Conservation (phyloP, 2,329 filamentous ascomycete genomes). For the Botrytis elliptica region DNA sequence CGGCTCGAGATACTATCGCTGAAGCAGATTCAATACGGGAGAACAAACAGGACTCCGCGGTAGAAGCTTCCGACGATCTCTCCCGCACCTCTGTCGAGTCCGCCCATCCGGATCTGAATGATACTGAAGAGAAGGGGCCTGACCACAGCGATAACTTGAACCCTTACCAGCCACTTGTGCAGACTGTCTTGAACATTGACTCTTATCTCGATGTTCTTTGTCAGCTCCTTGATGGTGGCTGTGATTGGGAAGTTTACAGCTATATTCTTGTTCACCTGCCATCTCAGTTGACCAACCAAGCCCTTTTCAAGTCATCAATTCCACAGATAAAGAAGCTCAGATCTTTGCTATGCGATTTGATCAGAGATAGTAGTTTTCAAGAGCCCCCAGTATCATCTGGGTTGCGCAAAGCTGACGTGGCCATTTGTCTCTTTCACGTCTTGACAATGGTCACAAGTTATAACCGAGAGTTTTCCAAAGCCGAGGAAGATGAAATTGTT, state of each 20-base stretch:
- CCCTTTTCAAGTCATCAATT: constrained; percentile 73
- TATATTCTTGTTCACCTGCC: constrained; percentile 84
- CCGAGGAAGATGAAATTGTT: constrained; percentile 86
- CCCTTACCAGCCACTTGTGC: not conserved
- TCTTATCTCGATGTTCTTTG: constrained; percentile 76
- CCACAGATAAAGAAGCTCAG: constrained; percentile 74
- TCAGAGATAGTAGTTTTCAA: constrained; percentile 72
- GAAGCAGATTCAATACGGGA: not conserved
- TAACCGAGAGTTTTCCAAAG: constrained; percentile 77
- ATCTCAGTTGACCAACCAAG: constrained; percentile 85
- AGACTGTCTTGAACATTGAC: constrained; percentile 31
- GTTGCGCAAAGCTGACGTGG: constrained; percentile 82
- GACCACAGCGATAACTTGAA: not conserved
- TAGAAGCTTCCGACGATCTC: not conserved
- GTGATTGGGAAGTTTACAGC: constrained; percentile 90
- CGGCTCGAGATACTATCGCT: not conserved
- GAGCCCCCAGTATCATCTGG: constrained; percentile 79
- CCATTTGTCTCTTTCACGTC: constrained; percentile 82
- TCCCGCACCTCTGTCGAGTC: not conserved
- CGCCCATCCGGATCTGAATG: not conserved
- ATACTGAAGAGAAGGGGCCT: not conserved
- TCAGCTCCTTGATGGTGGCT: constrained; percentile 68
- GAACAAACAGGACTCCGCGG: not conserved
- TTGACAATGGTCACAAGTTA: constrained; percentile 89
- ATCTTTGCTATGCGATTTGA: constrained; percentile 75